phyloP scores from a whole-genome alignment of 768 basidiomycete genomes.

The Xerocomellus intermedius region DNA sequence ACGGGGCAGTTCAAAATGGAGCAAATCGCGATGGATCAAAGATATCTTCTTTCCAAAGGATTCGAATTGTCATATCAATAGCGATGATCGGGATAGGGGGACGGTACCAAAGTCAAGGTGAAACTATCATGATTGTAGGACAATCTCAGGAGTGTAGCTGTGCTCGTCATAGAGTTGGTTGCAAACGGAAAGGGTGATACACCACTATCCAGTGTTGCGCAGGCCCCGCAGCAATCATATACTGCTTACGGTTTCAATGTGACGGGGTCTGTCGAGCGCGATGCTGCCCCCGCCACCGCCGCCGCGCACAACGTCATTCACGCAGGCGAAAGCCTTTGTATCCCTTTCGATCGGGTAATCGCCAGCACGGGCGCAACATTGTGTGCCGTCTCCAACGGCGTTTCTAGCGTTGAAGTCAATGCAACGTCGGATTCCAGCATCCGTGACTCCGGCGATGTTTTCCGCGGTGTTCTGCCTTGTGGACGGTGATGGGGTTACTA shows the following conservation, averaged over 20 bases:
- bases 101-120: background rate
- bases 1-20: slow-evolving; percentile 1
- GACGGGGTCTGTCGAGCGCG: too few relatives aligned
- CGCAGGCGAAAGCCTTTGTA: background rate
- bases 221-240: background rate
- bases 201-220: background rate
- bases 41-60: background rate
- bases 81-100: background rate
- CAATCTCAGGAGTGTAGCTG: background rate
- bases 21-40: background rate
- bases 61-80: background rate
- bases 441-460: background rate
- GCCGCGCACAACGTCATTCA: background rate
- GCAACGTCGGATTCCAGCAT: background rate
- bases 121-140: background rate
- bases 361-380: background rate
- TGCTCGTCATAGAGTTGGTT: too few relatives aligned
- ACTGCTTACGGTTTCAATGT: background rate
- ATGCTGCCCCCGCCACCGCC: too few relatives aligned
- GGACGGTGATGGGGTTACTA: background rate
- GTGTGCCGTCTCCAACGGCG: background rate
- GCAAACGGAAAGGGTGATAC: background rate
- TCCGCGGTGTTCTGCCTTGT: too few relatives aligned
- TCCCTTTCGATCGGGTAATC: background rate
- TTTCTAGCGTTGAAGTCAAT: background rate